Evolutionary conservation across 2,329 filamentous ascomycete species (phyloP).

Genomic region (Gnomoniopsis smithogilvyi): DNA sequence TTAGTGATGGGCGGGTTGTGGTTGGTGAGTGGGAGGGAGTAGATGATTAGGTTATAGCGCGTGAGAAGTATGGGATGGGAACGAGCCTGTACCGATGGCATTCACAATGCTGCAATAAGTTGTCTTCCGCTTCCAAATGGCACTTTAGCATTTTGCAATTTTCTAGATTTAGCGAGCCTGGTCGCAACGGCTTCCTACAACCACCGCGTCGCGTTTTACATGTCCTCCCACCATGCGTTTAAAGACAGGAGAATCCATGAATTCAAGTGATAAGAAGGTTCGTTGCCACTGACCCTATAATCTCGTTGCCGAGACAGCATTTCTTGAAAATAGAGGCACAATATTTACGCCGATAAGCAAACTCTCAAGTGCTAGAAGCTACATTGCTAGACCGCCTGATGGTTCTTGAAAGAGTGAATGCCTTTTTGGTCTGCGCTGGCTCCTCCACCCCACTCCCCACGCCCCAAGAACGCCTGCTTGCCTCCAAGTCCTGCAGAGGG

Average conservation of each 20-base stretch:
- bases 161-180: too few relatives aligned
- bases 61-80: not conserved
- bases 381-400: not conserved
- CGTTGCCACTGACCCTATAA: not conserved
- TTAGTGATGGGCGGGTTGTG: slow-evolving; percentile 31
- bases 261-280: not conserved
- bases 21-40: slow-evolving; percentile 36
- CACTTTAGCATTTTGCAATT: too few relatives aligned
- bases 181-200: too few relatives aligned
- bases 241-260: not conserved
- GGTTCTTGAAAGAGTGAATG: not conserved
- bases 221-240: too few relatives aligned
- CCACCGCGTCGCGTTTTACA: too few relatives aligned
- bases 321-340: not conserved
- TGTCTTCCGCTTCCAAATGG: too few relatives aligned
- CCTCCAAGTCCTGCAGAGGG: not conserved
- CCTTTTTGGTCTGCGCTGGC: not conserved
- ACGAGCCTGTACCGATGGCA: too few relatives aligned
- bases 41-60: not conserved
- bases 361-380: not conserved
- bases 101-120: too few relatives aligned
- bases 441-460: not conserved
- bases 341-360: not conserved
- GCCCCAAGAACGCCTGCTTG: not conserved
- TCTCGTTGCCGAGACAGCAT: not conserved